Percentiles rank a stretch among this genome's conserved stretches.
Evolutionary conservation across 176 grass and related monocot genomes (phyloP).

Genomic region (Carex myosuroides): DNA sequence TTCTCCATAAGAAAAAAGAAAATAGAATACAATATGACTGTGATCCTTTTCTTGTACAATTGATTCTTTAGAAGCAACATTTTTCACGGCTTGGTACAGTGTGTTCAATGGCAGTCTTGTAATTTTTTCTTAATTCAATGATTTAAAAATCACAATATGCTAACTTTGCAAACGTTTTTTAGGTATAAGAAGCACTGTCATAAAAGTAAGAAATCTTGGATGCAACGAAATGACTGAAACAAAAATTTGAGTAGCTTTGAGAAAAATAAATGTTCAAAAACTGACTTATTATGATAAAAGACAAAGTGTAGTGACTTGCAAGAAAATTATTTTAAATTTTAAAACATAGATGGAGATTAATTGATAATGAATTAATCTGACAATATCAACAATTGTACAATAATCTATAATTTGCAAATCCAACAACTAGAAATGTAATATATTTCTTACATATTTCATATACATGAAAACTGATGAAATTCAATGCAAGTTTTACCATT

Average conservation of each 20-base stretch:
- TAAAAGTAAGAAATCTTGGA: neutral
- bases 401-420: no score
- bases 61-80: neutral
- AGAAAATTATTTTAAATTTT: no score
- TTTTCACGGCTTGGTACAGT: no score
- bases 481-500: neutral
- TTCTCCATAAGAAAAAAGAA: neutral
- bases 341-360: no score
- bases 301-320: neutral
- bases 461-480: neutral
- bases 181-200: neutral
- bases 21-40: slow-evolving; percentile 6
- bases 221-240: neutral
- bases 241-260: neutral
- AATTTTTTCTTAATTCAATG: neutral
- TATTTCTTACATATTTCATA: neutral
- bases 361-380: no score
- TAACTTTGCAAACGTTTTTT: neutral
- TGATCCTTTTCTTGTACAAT: neutral
- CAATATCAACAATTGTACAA: no score
- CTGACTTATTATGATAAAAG: neutral
- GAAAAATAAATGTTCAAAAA: neutral
- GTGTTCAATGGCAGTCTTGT: neutral
- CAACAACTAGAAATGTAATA: no score
- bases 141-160: neutral